Evolutionary conservation across 352 stramenopile species (phyloP).

Genomic region (Saprolegnia diclina): DNA sequence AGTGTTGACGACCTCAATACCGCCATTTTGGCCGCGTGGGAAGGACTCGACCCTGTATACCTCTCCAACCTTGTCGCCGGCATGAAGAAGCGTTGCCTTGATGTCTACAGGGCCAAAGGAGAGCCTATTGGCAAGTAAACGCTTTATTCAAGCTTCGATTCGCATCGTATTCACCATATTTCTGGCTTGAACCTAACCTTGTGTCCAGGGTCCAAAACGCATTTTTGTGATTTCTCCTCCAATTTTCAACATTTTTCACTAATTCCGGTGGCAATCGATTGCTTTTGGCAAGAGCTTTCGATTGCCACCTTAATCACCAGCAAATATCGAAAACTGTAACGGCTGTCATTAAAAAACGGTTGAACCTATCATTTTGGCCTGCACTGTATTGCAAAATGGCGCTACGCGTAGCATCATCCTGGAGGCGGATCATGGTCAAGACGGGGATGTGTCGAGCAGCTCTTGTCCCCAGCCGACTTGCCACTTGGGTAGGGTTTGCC

Average conservation of each 20-base stretch:
- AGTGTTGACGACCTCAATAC: neutral
- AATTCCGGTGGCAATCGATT: neutral
- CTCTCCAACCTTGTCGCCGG: neutral
- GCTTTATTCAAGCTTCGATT: no score
- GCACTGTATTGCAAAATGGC: no score
- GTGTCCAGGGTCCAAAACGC: no score
- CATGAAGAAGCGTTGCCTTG: neutral
- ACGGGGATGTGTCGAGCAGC: no score
- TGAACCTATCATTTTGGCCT: neutral
- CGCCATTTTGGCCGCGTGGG: conserved; percentile 11
- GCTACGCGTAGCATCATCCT: no score
- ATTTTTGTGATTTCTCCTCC: no score
- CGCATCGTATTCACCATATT: no score
- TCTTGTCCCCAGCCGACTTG: no score
- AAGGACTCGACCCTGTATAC: neutral
- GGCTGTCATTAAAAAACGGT: neutral
- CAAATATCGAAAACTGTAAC: neutral
- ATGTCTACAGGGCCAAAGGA: neutral
- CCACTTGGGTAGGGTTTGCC: no score
- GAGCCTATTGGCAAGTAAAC: conserved; percentile 8
- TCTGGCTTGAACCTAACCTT: no score
- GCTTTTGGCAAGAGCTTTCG: neutral
- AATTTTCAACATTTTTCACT: neutral
- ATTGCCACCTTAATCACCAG: neutral
- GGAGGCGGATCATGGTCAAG: no score